A percentile compares a stretch with the other conserved stretches of the same genome.
Evolutionary conservation across 352 stramenopile species (phyloP).

Genomic region (Peronospora belbahrii): DNA sequence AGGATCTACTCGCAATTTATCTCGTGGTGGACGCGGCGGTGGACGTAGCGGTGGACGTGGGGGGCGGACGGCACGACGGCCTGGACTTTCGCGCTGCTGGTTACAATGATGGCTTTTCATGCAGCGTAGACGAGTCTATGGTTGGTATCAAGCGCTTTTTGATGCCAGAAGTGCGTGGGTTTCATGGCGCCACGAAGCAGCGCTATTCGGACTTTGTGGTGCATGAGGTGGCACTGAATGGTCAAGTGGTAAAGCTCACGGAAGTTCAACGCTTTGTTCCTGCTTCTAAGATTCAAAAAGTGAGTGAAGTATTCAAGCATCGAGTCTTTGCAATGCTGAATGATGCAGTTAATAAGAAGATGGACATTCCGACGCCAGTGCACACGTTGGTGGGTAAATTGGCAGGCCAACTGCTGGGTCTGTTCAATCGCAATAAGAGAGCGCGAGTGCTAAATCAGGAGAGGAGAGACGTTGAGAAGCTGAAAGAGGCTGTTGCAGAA

Average conservation of each 20-base stretch:
- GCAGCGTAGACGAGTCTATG: conserved; percentile 63
- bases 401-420: conserved; percentile 40
- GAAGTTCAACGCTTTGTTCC: conserved; percentile 47
- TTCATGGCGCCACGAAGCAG: conserved; percentile 84
- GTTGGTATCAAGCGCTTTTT: conserved; percentile 75
- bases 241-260: conserved; percentile 51
- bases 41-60: conserved; percentile 7
- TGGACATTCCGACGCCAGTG: conserved; percentile 31
- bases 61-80: conserved; percentile 17
- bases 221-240: conserved; percentile 62
- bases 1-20: conserved; percentile 20
- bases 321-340: conserved; percentile 56
- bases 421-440: conserved; percentile 64
- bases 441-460: conserved; percentile 23
- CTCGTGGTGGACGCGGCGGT: conserved; percentile 18
- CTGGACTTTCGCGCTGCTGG: conserved; percentile 44
- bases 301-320: conserved; percentile 78
- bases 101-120: conserved; percentile 70
- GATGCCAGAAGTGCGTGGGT: conserved; percentile 50
- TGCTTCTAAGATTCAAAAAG: conserved; percentile 40
- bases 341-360: conserved; percentile 27
- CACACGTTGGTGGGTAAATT: conserved; percentile 55
- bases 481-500: conserved; percentile 31
- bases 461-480: conserved; percentile 34
- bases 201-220: conserved; percentile 91